phyloP scores from a whole-genome alignment of 352 stramenopile species.

The Globisporangium radiosum region DNA sequence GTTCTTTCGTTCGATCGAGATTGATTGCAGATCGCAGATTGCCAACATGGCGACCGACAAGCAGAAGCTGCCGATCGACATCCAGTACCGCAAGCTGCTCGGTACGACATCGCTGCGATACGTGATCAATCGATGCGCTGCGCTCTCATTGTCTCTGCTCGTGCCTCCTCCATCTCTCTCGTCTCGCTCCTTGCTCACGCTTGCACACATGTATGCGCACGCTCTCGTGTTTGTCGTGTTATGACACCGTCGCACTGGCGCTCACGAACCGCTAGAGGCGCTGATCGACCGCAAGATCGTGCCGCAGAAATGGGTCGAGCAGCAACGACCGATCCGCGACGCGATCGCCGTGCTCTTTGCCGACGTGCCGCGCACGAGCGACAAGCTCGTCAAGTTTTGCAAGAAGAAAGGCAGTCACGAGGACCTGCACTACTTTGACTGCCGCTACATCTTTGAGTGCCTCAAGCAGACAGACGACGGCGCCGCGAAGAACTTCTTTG shows the following conservation, averaged over 20 bases:
- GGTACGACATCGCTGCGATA: constrained; percentile 22
- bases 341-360: constrained; percentile 43
- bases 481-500: constrained; percentile 67
- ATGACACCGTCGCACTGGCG: not conserved
- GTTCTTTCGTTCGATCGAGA: no score
- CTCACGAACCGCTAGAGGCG: constrained; percentile 28
- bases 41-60: constrained; percentile 18
- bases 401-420: constrained; percentile 44
- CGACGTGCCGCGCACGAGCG: constrained; percentile 36
- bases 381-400: constrained; percentile 39
- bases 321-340: constrained; percentile 55
- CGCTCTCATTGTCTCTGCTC: no score
- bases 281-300: constrained; percentile 71
- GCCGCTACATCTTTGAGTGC: constrained; percentile 52
- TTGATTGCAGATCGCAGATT: no score
- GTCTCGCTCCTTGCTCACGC: no score
- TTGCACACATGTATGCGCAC: not conserved
- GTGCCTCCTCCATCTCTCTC: no score
- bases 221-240: not conserved
- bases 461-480: constrained; percentile 61
- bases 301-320: constrained; percentile 62
- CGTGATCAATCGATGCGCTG: not conserved
- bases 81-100: constrained; percentile 74
- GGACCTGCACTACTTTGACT: constrained; percentile 72
- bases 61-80: constrained; percentile 66